A percentile compares a stretch with the other conserved stretches of the same genome.
phyloP scores from a whole-genome alignment of 768 basidiomycete genomes.

The Termitomyces sp. region DNA sequence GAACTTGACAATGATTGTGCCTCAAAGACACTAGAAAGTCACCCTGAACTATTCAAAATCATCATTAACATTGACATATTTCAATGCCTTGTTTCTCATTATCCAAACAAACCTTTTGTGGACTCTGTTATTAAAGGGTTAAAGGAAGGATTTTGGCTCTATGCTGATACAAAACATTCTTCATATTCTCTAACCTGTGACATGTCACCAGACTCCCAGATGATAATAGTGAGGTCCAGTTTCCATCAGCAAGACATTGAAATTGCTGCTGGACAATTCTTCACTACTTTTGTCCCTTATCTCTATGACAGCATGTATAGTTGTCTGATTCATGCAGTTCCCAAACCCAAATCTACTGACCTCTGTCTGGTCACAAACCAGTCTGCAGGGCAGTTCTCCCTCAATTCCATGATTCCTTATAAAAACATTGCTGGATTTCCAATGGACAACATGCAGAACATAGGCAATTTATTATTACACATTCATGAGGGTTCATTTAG shows the following conservation, averaged over 20 bases:
- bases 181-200: neutral
- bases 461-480: neutral
- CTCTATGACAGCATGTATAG: neutral
- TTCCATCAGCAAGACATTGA: neutral
- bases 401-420: neutral
- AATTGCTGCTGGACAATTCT: neutral
- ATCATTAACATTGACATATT: neutral
- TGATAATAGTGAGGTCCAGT: neutral
- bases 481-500: neutral
- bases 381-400: neutral
- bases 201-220: neutral
- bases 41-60: neutral
- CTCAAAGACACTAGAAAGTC: neutral
- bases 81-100: neutral
- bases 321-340: neutral
- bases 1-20: neutral
- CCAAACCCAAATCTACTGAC: neutral
- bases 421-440: neutral
- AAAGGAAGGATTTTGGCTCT: neutral
- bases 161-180: neutral
- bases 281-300: neutral
- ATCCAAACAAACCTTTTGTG: neutral
- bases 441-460: neutral
- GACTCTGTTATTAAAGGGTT: neutral
- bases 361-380: neutral